A percentile compares a stretch with the other conserved stretches of the same genome.
Conservation (phyloP, 306 rosid genomes). For the Geum urbanum region DNA sequence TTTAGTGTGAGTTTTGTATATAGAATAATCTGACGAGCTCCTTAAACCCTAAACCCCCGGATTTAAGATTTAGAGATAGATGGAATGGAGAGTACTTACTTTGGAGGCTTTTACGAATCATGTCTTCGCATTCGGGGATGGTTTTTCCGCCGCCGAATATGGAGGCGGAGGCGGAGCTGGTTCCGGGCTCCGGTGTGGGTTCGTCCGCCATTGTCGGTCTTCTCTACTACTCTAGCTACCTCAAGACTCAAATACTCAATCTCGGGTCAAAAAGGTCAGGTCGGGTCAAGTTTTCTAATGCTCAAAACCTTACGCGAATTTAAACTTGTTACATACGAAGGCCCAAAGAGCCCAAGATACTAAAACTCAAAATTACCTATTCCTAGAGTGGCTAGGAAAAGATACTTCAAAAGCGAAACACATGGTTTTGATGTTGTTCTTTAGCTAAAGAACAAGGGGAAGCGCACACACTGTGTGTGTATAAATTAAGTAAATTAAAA, state of each 20-base stretch:
- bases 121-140: conserved; percentile 51
- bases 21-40: too few species aligned
- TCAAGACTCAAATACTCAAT: background rate
- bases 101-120: conserved; percentile 59
- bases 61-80: background rate
- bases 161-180: conserved; percentile 24
- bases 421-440: too few species aligned
- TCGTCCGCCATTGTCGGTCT: conserved; percentile 31
- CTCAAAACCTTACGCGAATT: too few species aligned
- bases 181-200: conserved; percentile 40
- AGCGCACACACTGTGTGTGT: too few species aligned
- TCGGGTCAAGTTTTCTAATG: conserved; percentile 4
- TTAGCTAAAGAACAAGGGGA: too few species aligned
- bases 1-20: too few species aligned
- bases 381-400: too few species aligned
- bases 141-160: conserved; percentile 32
- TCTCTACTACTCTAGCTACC: background rate
- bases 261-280: conserved; percentile 11
- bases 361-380: too few species aligned
- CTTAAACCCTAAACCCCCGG: conserved; percentile 10
- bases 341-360: too few species aligned
- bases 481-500: too few species aligned
- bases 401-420: too few species aligned
- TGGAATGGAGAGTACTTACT: conserved; percentile 41
- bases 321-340: too few species aligned